Evolutionary conservation across 352 stramenopile species (phyloP), one percentile per base, ranked within the genome.

Genomic region (Globisporangium irregulare): DNA sequence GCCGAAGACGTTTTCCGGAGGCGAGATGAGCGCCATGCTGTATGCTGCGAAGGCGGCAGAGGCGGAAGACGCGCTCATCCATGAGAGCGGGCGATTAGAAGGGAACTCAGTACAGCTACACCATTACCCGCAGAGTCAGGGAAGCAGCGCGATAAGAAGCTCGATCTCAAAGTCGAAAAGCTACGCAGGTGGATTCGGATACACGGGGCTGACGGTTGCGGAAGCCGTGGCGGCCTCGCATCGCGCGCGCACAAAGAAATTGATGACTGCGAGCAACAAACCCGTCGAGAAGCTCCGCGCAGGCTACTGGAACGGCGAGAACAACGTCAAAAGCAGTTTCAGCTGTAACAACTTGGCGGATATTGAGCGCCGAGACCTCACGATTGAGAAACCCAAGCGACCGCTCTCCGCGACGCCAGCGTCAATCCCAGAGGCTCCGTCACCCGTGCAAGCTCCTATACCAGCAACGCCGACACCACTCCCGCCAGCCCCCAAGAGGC

Each of bases 331-430:
- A 64, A 91, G 81, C 73, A 93, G 85, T 73, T 90, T 91, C 50
- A 93, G 85, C 62, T 91, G 81, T 78, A 93, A 93, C 72, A 93
- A 93, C 59, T 60, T 93, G 22, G 65, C 81, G 3, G 85, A 93
- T 50, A 79, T 91, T 41, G 85, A 90, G 67, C 71, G 78, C 12
- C 75, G 74, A 10, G 81, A 81, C 32, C 60, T 85, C 8, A 29
- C 76, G 56, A 68, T 88, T 43, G 78, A 89, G 55, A 70, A 75
- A 32, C 38, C 71, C 14, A 67, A 72, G 24, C 61, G 61, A 0
- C 25, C 38, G 18, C 48, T 62, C 12, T 36, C 56, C 24, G 32
- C 56, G 18, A 7, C 56, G 4, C 3, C 56, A 14, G 20, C 56
- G n/a, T 4, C 10, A 22, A 48, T 38, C 20, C 8, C 32, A 20